Evolutionary conservation across 768 basidiomycete species (phyloP), one percentile per base, ranked within the genome.

Genomic region (Tricholoma terreum): DNA sequence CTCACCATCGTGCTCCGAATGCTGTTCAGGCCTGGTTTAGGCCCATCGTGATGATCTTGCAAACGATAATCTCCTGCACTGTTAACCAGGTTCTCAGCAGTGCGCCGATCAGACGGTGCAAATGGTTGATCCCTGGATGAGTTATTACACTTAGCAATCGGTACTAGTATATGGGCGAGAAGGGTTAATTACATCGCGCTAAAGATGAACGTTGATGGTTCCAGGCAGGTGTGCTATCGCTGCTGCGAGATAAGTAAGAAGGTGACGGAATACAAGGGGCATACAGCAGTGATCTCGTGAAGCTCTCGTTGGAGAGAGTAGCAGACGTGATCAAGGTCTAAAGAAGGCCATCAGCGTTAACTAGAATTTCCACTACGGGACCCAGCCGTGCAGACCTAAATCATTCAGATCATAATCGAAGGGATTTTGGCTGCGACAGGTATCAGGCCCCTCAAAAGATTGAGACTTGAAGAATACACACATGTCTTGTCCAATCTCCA

Each of bases 401-500:
- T 87, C 85, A 62, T 86, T 87, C 63, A 80, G 65, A 61, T 86
- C 85, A 63, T 86, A 86, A 63, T 82, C 80, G 77, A 86, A 86
- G 0, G 85, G 84, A 63, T 86, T 85, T 68, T 86, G 84, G 62
- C 84, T 85, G 17, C 7, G 33, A 50, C 15, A 55, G 35, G 9
- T 12, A 24, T 63, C 19, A 61, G 58, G 35, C 10, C 11, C 31
- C 2, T n/a, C 19, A 19, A 38, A 22, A n/a, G 19, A 11, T 35
- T 21, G 42, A n/a, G 24, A 15, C 40, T 36, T 21, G 24, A 33
- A 35, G 51, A 50, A 14, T 19, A 62, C 75, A 11, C 56, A 80
- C 84, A 85, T 86, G 64, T 86, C 84, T 64, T 85, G 83, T 19
- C 85, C 84, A 54, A 86, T 86, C 64, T 86, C 84, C 24, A 87